Evolutionary conservation across 2,329 filamentous ascomycete genomes (phyloP), one percentile per base, ranked within the genome.

Genomic region (Phyllosticta capitalensis): DNA sequence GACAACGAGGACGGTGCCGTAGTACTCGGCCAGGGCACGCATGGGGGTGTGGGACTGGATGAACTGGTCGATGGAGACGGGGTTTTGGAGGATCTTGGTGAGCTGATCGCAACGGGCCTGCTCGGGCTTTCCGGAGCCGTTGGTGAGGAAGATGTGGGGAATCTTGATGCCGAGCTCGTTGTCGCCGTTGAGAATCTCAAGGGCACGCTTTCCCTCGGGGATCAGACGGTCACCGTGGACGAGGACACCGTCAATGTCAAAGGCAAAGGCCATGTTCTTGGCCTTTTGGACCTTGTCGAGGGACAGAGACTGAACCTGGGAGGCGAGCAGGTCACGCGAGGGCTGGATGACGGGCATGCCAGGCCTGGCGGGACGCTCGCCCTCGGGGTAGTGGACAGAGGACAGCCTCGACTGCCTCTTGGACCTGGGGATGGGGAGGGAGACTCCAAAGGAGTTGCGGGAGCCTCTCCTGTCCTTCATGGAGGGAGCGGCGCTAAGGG

Each of bases 211-310:
- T 62, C 84, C 86, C 74, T 88, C 81, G 50, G 84, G 84, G 63
- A 89, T 89, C 61, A 87, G 75, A 61, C 85, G 79, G 73, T 87
- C 85, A 67, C 86, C 86, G 73, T 89, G 86, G 60, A 89, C 86
- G 22, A 90, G 78, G 61, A 90, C 87, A 76, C 87, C 87, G 67
- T 90, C 84, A 63, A 86, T 86, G 71, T 91, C 88, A 68, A 91
- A 92, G 67, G 86, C 88, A 64, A 91, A 91, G 6, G 86, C 85
- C 86, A 90, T 89, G 76, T 90, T 85, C 80, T 90, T 90, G 61
- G 86, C 87, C 61, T 81, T 80, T 28, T 75, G 75, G 17, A 88
- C 86, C 76, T 87, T 88, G 65, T 85, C 81, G 60, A 80, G 73
- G 65, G 81, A 79, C 64, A 89, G 77, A 63, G 85, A 83, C 74